These are phyloP conservation scores for Grosmannia clavigera DNA, from an alignment of 2,329 filamentous ascomycete genomes.

Conservation along the genomic window DNA sequence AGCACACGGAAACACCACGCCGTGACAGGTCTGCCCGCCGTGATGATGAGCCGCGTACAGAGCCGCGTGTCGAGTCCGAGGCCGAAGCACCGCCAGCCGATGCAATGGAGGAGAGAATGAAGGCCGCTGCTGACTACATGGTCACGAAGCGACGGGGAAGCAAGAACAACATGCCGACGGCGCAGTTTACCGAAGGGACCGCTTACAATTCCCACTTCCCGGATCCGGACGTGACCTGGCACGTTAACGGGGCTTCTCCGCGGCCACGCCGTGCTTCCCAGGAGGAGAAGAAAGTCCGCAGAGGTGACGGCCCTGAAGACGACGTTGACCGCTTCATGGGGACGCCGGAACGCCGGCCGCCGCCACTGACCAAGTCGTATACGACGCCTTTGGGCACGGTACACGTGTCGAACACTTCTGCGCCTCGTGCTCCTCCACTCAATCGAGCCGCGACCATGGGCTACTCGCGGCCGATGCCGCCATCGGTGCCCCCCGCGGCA, in stretches of 20 bases:
- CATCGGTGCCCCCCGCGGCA: conserved; percentile 5
- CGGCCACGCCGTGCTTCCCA: conserved; percentile 9
- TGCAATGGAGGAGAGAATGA: conserved; percentile 10
- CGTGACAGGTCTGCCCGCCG: conserved; percentile 12
- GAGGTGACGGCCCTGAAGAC: background rate
- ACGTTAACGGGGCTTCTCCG: background rate
- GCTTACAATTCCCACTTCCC: conserved; percentile 9
- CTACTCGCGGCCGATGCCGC: conserved; percentile 4
- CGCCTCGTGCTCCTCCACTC: conserved; percentile 7
- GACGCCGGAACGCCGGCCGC: conserved; percentile 10
- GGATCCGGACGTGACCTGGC: conserved; percentile 10
- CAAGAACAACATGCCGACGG: conserved; percentile 4
- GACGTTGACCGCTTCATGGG: conserved; percentile 9
- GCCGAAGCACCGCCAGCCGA: background rate
- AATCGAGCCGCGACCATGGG: conserved; percentile 13
- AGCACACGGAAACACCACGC: conserved; percentile 14
- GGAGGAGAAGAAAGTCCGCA: conserved; percentile 10
- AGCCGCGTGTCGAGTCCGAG: background rate
- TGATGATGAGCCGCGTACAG: conserved; percentile 1
- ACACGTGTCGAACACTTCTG: conserved; percentile 10
- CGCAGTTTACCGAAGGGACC: background rate
- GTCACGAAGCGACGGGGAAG: conserved; percentile 7
- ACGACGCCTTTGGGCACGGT: conserved; percentile 10
- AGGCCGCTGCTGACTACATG: conserved; percentile 14
- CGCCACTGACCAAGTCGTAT: conserved; percentile 17